A percentile compares a stretch with the other conserved stretches of the same genome.
Evolutionary conservation across 1,284 basidiomycete genomes (phyloP).

Genomic region (Trichosporon faecale): DNA sequence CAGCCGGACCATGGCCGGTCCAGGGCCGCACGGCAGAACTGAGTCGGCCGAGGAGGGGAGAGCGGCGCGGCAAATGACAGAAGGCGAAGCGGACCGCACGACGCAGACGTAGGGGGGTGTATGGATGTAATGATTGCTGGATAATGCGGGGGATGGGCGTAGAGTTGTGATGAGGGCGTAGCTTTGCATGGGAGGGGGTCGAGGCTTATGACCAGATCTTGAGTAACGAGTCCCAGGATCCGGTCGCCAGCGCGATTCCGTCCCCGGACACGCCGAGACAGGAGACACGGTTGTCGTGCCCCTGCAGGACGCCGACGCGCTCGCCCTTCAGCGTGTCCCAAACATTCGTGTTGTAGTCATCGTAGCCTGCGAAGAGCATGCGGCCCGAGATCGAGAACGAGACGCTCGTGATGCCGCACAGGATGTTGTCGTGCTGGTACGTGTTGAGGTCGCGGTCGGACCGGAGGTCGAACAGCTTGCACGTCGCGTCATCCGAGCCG

Average conservation of each 20-base stretch:
- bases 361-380: slow-evolving; percentile 96
- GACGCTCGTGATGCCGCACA: slow-evolving; percentile 97
- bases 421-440: slow-evolving; percentile 96
- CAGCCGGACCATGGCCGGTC: background rate
- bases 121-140: slow-evolving; percentile 5
- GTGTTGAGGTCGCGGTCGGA: slow-evolving; percentile 94
- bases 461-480: slow-evolving; percentile 94
- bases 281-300: slow-evolving; percentile 95
- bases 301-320: slow-evolving; percentile 91
- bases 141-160: background rate
- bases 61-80: background rate
- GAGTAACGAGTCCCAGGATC: slow-evolving; percentile 94
- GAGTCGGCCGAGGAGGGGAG: no score
- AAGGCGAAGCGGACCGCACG: background rate
- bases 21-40: no score
- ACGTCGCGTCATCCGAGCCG: slow-evolving; percentile 97
- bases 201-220: slow-evolving; percentile 59
- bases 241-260: slow-evolving; percentile 97
- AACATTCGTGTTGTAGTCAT: slow-evolving; percentile 99
- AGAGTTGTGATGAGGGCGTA: background rate
- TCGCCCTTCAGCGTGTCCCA: slow-evolving; percentile 99
- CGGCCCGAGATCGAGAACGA: slow-evolving; percentile 96
- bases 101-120: background rate
- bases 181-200: background rate
- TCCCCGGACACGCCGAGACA: slow-evolving; percentile 94